Evolutionary conservation across 2,329 filamentous ascomycete genomes (phyloP).

Genomic region (Neopestalotiopsis sp.): DNA sequence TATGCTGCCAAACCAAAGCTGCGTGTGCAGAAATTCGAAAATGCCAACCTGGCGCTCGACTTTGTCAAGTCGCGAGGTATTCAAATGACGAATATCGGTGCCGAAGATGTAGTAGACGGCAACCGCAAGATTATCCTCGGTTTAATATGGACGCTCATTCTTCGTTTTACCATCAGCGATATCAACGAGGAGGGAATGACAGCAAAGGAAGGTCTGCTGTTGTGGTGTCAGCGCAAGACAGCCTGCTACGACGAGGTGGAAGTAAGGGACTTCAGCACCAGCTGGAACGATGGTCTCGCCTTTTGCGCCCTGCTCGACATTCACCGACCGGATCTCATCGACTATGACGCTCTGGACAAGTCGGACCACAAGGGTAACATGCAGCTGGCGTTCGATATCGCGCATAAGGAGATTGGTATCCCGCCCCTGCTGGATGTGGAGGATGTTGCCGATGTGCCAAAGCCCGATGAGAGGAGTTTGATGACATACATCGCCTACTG

Average conservation of each 20-base stretch:
- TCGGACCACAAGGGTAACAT: conserved; percentile 94
- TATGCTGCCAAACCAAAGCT: conserved; percentile 97
- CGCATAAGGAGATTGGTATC: conserved; percentile 94
- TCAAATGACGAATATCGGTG: conserved; percentile 97
- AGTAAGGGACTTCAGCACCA: conserved; percentile 90
- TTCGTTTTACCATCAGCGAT: conserved; percentile 97
- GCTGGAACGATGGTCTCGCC: conserved; percentile 96
- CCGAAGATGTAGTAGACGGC: conserved; percentile 96
- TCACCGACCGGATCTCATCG: conserved; percentile 94
- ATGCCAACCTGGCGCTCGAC: conserved; percentile 93
- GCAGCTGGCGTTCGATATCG: conserved; percentile 97
- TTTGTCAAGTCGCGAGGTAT: conserved; percentile 92
- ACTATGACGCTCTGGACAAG: conserved; percentile 95
- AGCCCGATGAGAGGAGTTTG: conserved; percentile 92
- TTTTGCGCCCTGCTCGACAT: conserved; percentile 98
- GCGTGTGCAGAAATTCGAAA: conserved; percentile 96
- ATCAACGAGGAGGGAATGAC: conserved; percentile 98
- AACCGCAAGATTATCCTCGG: conserved; percentile 98
- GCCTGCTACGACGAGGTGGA: conserved; percentile 98
- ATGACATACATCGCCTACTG: conserved; percentile 99
- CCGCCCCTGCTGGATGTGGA: conserved; percentile 95
- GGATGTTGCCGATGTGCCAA: conserved; percentile 95
- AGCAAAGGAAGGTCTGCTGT: conserved; percentile 89
- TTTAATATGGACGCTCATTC: conserved; percentile 97
- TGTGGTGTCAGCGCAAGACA: conserved; percentile 99